Percentiles rank a stretch among this genome's conserved stretches.
Conservation (phyloP, 75 land plant genomes). For the Isoetes taiwanensis region DNA sequence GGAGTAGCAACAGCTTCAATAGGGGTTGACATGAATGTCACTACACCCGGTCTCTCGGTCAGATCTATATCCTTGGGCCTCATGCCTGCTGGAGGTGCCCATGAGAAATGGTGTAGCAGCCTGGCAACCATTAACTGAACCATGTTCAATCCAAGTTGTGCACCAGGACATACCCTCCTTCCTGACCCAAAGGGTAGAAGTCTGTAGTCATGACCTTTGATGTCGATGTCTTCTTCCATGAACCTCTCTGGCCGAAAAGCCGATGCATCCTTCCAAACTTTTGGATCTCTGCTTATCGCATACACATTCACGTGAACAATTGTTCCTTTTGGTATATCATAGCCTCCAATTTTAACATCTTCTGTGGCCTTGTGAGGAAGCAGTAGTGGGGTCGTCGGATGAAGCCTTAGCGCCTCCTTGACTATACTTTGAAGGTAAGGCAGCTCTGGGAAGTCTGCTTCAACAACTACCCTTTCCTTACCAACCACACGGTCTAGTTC, state of each 20-base stretch:
- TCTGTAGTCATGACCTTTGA: slow-evolving; percentile 80
- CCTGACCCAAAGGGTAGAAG: slow-evolving; percentile 88
- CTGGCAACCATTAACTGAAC: slow-evolving; percentile 71
- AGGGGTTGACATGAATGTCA: slow-evolving; percentile 78
- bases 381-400: slow-evolving; percentile 91
- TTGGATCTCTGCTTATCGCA: slow-evolving; percentile 72
- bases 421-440: slow-evolving; percentile 64
- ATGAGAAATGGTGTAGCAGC: slow-evolving; percentile 68
- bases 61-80: slow-evolving; percentile 51
- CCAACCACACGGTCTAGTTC: slow-evolving; percentile 79
- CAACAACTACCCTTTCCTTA: slow-evolving; percentile 40
- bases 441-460: slow-evolving; percentile 49
- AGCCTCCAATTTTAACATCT: slow-evolving; percentile 63
- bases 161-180: slow-evolving; percentile 79
- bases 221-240: slow-evolving; percentile 71
- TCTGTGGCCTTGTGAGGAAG: slow-evolving; percentile 77
- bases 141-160: slow-evolving; percentile 71
- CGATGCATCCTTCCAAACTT: slow-evolving; percentile 51
- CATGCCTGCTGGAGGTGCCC: slow-evolving; percentile 48
- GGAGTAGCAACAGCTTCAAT: slow-evolving; percentile 57
- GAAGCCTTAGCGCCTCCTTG: slow-evolving; percentile 73
- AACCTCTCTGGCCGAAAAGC: slow-evolving; percentile 79
- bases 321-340: slow-evolving; percentile 77
- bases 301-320: slow-evolving; percentile 78
- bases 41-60: slow-evolving; percentile 77